Evolutionary conservation across 352 stramenopile species (phyloP), one percentile per base, ranked within the genome.

Genomic region (Phytophthora idaei): DNA sequence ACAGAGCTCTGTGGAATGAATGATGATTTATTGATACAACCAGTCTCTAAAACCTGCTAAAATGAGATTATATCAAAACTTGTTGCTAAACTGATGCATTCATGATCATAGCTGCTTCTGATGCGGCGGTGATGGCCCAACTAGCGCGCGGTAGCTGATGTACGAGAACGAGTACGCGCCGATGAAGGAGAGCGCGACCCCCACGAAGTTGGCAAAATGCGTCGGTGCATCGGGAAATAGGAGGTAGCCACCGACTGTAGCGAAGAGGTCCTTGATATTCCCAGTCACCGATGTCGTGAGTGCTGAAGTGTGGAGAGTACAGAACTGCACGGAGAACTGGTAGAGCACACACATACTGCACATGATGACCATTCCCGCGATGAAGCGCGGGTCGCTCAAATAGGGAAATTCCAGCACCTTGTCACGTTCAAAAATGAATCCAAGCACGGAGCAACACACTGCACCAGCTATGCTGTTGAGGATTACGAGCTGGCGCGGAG

Each of bases 131-230:
- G 65, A 57, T 11, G 65, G 53, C 37, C 29, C 31, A 28, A 64
- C 49, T 29, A 90, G 64, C 9, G 79, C 76, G 17, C 76, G 63
- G 61, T 84, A 90, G 64, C 88, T 85, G 57, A 88, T 69, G 56
- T 90, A 92, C 45, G 84, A 92, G 62, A 92, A 90, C 53, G 72
- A 78, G 64, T 92, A 92, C 17, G 84, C 77, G 9, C 84, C 84
- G 15, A 92, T 21, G 46, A 92, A 83, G 36, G 84, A 92, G n/a
- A 92, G 49, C 44, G 46, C 66, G 34, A 92, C 80, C 15, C 84
- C 84, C 12, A 76, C 46, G 41, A 90, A 55, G 65, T 92, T 90
- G 36, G 54, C 66, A 14, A 49, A 39, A 32, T 67, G 73, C 12
- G 84, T 63, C 2, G 73, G 74, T 21, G 79, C 84, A 57, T 92